Conservation (phyloP, 2,329 filamentous ascomycete species). For the Aureobasidium sp. region DNA sequence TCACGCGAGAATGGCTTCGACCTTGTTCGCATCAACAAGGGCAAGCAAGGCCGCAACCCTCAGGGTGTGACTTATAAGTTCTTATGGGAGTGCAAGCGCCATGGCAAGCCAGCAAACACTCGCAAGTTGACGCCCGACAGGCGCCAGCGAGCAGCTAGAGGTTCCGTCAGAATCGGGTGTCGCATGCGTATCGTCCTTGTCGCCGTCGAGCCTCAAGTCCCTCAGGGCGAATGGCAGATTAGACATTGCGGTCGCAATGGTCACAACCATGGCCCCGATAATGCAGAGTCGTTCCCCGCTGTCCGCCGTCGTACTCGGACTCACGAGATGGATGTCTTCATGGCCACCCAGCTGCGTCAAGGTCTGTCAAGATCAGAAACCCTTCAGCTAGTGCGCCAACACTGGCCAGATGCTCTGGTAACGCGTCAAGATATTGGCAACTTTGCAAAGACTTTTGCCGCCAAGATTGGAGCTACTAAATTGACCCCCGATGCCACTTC, state of each 20-base stretch:
- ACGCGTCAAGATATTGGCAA: slow-evolving; percentile 15
- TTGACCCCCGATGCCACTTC: slow-evolving; percentile 7
- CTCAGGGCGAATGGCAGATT: slow-evolving; percentile 15
- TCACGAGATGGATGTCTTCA: slow-evolving; percentile 15
- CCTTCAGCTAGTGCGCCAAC: slow-evolving; percentile 7
- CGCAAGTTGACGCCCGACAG: slow-evolving; percentile 8
- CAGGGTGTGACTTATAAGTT: slow-evolving; percentile 15
- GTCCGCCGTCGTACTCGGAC: slow-evolving; percentile 13
- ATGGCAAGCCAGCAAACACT: slow-evolving; percentile 14
- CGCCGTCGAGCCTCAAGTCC: slow-evolving; percentile 4
- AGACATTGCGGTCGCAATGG: slow-evolving; percentile 13
- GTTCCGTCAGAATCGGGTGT: slow-evolving; percentile 10
- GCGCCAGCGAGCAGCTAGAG: not conserved
- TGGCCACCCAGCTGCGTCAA: slow-evolving; percentile 10
- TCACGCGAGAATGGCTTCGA: slow-evolving; percentile 14
- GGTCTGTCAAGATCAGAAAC: slow-evolving; percentile 10
- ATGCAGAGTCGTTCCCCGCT: slow-evolving; percentile 4
- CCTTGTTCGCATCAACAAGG: slow-evolving; percentile 15
- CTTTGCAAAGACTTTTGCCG: slow-evolving; percentile 15
- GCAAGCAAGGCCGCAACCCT: slow-evolving; percentile 14
- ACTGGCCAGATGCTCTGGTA: slow-evolving; percentile 9
- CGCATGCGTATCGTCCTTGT: slow-evolving; percentile 13
- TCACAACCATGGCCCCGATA: slow-evolving; percentile 12
- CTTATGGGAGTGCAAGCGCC: slow-evolving; percentile 15
- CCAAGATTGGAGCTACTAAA: not conserved